A percentile compares a stretch with the other conserved stretches of the same genome.
Conservation (phyloP, 108 stramenopile species). For the Bacterosira constricta region DNA sequence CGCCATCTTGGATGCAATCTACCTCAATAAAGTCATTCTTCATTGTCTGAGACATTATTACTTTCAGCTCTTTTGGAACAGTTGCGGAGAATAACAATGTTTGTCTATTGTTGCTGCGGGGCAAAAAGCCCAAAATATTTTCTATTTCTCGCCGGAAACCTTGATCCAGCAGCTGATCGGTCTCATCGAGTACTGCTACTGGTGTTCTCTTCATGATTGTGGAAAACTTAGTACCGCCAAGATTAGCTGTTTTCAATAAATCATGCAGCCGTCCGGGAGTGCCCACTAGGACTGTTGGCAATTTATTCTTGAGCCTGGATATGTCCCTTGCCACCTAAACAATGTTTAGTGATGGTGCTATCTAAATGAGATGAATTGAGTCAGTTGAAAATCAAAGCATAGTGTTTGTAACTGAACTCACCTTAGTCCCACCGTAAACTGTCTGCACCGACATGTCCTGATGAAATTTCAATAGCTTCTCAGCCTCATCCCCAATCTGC, state of each 20-base stretch:
- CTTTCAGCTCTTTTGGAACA: conserved; percentile 65
- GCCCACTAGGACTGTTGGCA: conserved; percentile 84
- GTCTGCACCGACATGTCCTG: conserved; percentile 42
- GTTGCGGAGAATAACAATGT: conserved; percentile 97
- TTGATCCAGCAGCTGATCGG: conserved; percentile 93
- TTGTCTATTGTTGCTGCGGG: conserved; percentile 73
- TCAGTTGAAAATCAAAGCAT: too few species aligned
- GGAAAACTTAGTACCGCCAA: conserved; percentile 41
- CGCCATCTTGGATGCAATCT: conserved; percentile 58
- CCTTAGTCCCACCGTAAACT: conserved; percentile 86
- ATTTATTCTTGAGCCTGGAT: conserved; percentile 25
- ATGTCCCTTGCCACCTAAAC: conserved; percentile 69
- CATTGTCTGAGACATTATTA: conserved; percentile 57
- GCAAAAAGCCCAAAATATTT: conserved; percentile 73
- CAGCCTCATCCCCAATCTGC: conserved; percentile 87
- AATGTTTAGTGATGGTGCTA: too few species aligned
- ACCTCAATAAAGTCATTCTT: conserved; percentile 55
- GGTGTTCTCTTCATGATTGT: conserved; percentile 51
- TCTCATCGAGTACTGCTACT: conserved; percentile 92
- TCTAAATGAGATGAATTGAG: too few species aligned
- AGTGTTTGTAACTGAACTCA: too few species aligned
- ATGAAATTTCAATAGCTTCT: conserved; percentile 55
- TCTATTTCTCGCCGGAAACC: conserved; percentile 88
- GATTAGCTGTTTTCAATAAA: conserved; percentile 78
- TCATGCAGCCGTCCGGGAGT: conserved; percentile 93